These are phyloP conservation scores for Entomortierella parvispora DNA, from an alignment of 192 early-diverging fungal species.

Conservation along the genomic window DNA sequence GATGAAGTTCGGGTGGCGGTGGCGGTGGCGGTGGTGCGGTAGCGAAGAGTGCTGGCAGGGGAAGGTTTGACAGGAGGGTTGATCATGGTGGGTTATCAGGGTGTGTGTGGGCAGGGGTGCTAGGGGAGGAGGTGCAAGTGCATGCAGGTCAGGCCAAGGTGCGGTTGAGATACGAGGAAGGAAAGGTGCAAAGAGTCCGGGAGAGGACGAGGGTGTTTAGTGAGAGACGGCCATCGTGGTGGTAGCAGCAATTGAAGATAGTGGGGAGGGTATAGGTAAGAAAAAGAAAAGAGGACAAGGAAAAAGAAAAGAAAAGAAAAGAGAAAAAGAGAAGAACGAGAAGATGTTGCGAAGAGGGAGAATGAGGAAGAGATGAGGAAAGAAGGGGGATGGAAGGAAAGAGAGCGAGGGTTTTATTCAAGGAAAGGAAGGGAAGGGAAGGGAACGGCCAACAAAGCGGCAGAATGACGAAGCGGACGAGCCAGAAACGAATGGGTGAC, in stretches of 20 bases:
- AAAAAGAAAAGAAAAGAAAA: not conserved
- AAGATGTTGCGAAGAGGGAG: not conserved
- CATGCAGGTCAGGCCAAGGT: not conserved
- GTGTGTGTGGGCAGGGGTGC: conserved; percentile 1
- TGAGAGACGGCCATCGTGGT: conserved; percentile 31
- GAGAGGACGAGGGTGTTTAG: conserved; percentile 14
- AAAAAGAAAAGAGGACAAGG: not conserved
- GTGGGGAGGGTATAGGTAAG: not conserved
- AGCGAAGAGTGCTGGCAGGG: conserved; percentile 6
- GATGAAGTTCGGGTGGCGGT: conserved; percentile 1
- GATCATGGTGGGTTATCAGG: conserved; percentile 41
- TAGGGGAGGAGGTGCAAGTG: no score
- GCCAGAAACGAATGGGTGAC: conserved; percentile 4
- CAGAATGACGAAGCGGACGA: not conserved
- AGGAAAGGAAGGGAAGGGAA: not conserved
- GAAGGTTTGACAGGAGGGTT: conserved; percentile 13
- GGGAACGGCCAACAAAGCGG: not conserved
- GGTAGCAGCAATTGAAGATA: conserved; percentile 1
- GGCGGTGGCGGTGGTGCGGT: not conserved
- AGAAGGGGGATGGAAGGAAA: not conserved
- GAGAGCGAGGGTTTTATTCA: not conserved
- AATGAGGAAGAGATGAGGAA: not conserved
- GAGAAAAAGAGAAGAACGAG: not conserved
- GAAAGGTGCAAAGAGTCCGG: not conserved
- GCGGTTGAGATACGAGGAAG: not conserved